Evolutionary conservation across 1,139 yeast genomes (phyloP), one percentile per base, ranked within the genome.

Genomic region (Debaryomyces subglobosus): DNA sequence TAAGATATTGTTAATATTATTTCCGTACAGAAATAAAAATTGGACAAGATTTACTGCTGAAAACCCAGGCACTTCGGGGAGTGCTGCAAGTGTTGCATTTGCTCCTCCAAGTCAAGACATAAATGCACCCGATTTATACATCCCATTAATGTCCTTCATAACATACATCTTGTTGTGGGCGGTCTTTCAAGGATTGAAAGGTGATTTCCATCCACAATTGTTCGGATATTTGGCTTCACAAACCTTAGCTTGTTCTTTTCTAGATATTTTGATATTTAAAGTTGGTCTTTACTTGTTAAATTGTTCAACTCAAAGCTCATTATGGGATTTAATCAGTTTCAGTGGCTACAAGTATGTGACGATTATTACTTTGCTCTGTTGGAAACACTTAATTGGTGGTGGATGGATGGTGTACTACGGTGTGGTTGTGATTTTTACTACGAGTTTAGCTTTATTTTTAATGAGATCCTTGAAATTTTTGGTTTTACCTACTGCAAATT

Each of bases 291-390:
- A 77, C 56, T 65, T 77, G 49, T 65, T 77, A 51, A 72, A 67
- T 56, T 74, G 80, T 79, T 86, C 61, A 62, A 77, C 64, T 61
- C 87, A 56, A 77, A 83, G 73, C 44, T 67, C 77, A 49, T 72
- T 88, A 44, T 85, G 94, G 77, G 99, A 95, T 65, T 76, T 94
- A 53, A 79, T 89, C 9, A 88, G 97, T 55, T 94, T 89, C 68
- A 86, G 95, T 46, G 97, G 99, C 27, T 95, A 95, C 76, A 95
- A 95, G 67, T 95, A 91, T 64, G 92, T 95, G 34, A 90, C 96
- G 5, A 77, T 86, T 53, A 78, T 86, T 33, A 67, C 79, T 16
- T 72, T 84, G 46, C 71, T 85, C 58, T 65, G 82, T 47, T 65
- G 79, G 56, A 83, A 81, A 52, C 65, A 71, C 58, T 52, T 72